Conservation (phyloP, 768 basidiomycete species). For the Butyriboletus loyo region DNA sequence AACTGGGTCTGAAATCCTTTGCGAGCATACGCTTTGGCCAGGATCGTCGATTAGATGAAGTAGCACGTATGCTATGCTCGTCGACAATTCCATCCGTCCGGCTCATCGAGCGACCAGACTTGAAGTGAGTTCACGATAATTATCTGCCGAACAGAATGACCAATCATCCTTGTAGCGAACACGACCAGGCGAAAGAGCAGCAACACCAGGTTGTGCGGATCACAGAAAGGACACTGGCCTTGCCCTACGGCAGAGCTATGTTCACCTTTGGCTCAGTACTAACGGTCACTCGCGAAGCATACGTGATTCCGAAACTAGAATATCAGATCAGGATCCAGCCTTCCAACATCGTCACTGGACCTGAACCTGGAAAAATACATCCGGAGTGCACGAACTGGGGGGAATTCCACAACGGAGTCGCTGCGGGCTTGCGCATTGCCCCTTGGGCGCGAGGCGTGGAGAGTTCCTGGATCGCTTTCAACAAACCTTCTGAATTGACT, state of each 20-base stretch:
- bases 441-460: conserved; percentile 75
- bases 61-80: conserved; percentile 86
- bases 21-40: conserved; percentile 85
- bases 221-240: conserved; percentile 83
- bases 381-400: conserved; percentile 82
- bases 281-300: conserved; percentile 73
- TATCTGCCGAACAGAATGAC: not conserved
- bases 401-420: conserved; percentile 98
- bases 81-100: conserved; percentile 66
- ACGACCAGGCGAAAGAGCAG: conserved; percentile 83
- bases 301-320: conserved; percentile 76
- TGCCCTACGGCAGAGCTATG: conserved; percentile 87
- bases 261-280: conserved; percentile 86
- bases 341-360: conserved; percentile 57
- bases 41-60: conserved; percentile 88
- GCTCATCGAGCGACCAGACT: conserved; percentile 63
- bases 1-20: conserved; percentile 69
- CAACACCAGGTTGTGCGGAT: conserved; percentile 78
- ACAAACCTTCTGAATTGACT: conserved; percentile 86
- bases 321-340: conserved; percentile 74
- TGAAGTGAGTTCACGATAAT: conserved; percentile 49
- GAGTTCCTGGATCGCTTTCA: conserved; percentile 95
- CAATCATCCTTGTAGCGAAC: conserved; percentile 56
- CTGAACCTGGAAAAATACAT: conserved; percentile 71
- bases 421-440: conserved; percentile 82